Percentiles rank a stretch among this genome's conserved stretches.
Conservation (phyloP, 768 basidiomycete species). For the Lactarius sp. region DNA sequence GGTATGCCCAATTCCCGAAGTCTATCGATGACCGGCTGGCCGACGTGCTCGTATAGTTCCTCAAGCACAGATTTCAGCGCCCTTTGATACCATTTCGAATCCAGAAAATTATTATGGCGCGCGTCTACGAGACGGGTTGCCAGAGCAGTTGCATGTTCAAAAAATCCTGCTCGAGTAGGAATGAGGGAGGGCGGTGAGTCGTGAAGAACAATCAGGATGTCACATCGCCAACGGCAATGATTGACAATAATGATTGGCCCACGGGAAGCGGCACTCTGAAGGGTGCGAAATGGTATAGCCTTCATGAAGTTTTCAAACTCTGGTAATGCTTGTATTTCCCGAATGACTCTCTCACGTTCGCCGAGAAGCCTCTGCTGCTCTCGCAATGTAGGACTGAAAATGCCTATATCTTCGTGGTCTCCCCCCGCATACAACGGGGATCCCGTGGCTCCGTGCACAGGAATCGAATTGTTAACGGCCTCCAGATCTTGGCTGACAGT, state of each 20-base stretch:
- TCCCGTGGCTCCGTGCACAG: no score
- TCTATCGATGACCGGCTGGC: constrained; percentile 4
- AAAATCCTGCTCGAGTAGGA: background rate
- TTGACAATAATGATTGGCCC: constrained; percentile 9
- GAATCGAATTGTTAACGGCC: no score
- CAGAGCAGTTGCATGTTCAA: background rate
- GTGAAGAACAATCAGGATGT: constrained; percentile 3
- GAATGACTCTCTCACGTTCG: background rate
- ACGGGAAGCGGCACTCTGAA: background rate
- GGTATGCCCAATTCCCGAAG: background rate
- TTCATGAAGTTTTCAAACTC: constrained; percentile 8
- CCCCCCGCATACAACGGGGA: no score
- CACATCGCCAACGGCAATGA: background rate
- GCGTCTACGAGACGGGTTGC: background rate
- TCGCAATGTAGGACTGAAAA: background rate
- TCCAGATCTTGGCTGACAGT: no score
- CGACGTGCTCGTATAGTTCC: constrained; percentile 8
- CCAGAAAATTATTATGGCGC: background rate
- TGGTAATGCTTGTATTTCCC: background rate
- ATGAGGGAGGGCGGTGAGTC: constrained; percentile 2
- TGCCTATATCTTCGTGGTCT: background rate
- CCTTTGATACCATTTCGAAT: no score
- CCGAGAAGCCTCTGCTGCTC: background rate
- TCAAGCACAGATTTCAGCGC: background rate
- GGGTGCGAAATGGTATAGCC: background rate